A percentile compares a stretch with the other conserved stretches of the same genome.
phyloP scores from a whole-genome alignment of 495 filamentous ascomycete genomes.

The Oidiodendron maius region DNA sequence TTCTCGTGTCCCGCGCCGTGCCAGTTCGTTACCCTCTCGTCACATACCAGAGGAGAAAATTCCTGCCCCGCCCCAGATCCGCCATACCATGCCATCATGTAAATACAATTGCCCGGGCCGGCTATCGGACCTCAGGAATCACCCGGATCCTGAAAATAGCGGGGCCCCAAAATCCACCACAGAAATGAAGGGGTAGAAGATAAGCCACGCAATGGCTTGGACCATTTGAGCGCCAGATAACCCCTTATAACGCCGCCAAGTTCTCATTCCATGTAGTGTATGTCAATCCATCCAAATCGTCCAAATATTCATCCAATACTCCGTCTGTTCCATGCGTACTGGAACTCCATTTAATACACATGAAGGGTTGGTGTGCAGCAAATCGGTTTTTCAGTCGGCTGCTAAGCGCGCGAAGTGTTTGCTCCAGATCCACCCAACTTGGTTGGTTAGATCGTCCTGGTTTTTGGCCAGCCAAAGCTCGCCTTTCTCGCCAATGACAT shows the following conservation, averaged over 20 bases:
- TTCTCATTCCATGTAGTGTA: not conserved
- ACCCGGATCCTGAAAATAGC: not conserved
- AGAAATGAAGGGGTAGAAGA: not conserved
- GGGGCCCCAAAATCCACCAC: not conserved
- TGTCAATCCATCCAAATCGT: not conserved
- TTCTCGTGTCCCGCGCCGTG: too few species aligned
- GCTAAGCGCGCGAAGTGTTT: constrained; percentile 89
- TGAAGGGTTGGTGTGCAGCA: not conserved
- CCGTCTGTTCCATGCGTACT: not conserved
- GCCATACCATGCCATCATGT: not conserved
- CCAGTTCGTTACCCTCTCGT: too few species aligned
- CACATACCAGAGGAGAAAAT: too few species aligned
- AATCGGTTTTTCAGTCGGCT: constrained; percentile 10
- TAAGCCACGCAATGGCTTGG: not conserved
- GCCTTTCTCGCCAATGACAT: constrained; percentile 90
- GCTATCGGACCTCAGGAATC: not conserved
- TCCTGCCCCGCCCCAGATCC: too few species aligned
- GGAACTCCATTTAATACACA: not conserved
- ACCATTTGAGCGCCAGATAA: not conserved
- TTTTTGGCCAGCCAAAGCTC: constrained; percentile 97
- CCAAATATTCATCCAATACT: not conserved
- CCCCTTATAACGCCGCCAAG: not conserved
- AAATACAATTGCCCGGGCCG: not conserved
- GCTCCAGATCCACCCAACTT: constrained; percentile 98
- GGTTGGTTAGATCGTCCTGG: constrained; percentile 73